phyloP scores from a whole-genome alignment of 164 flowering plant species.

The Berberis thunbergii region DNA sequence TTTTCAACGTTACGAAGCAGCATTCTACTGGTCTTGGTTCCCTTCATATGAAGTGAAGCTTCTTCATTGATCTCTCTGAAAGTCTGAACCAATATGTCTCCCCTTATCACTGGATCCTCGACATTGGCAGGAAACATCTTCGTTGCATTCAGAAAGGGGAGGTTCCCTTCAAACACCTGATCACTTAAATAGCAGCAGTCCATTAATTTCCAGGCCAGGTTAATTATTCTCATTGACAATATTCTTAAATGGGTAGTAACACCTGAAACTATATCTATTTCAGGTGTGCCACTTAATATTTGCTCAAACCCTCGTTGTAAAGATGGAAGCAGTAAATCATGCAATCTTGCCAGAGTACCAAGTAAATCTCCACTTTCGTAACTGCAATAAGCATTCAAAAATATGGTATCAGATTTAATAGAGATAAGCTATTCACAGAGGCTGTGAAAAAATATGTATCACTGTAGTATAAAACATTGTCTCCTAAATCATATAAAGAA shows the following conservation, averaged over 20 bases:
- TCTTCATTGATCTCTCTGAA: conserved; percentile 55
- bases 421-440: too few species aligned
- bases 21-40: conserved; percentile 31
- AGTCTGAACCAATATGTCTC: conserved; percentile 73
- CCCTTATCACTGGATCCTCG: conserved; percentile 84
- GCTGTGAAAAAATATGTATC: too few species aligned
- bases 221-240: conserved; percentile 56
- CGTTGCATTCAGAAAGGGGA: conserved; percentile 32
- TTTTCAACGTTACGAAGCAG: conserved; percentile 64
- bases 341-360: conserved; percentile 54
- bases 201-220: conserved; percentile 74
- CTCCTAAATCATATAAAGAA: too few species aligned
- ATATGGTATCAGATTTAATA: background rate
- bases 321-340: conserved; percentile 78
- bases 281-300: conserved; percentile 22
- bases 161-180: conserved; percentile 37
- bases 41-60: conserved; percentile 19
- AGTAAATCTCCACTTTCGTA: conserved; percentile 72
- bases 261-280: conserved; percentile 22
- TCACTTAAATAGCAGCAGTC: conserved; percentile 64
- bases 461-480: too few species aligned
- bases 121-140: conserved; percentile 89
- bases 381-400: conserved; percentile 29
- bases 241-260: conserved; percentile 51
- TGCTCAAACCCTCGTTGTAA: conserved; percentile 48